A percentile compares a stretch with the other conserved stretches of the same genome.
Conservation (phyloP, 208 protist genomes). For the Balamuthia mandrillaris region DNA sequence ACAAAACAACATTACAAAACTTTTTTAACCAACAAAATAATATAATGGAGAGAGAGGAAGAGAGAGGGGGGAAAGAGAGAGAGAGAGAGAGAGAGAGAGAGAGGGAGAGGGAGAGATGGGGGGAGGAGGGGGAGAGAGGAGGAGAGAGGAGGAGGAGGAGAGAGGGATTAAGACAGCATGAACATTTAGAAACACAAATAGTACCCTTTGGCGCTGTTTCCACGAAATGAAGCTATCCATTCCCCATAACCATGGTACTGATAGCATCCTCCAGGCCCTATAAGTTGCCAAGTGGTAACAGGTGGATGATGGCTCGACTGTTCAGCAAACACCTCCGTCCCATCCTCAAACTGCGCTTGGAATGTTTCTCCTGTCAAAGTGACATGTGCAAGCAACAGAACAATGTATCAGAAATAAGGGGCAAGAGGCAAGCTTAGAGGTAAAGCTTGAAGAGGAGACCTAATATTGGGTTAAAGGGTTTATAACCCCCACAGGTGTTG, state of each 20-base stretch:
- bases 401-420: not conserved
- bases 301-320: conserved; percentile 57
- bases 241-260: conserved; percentile 37
- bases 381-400: not conserved
- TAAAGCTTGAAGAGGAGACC: not conserved
- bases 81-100: no score
- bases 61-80: no score
- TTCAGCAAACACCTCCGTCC: conserved; percentile 41
- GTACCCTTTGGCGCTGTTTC: conserved; percentile 48
- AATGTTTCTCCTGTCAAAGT: conserved; percentile 46
- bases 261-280: conserved; percentile 13
- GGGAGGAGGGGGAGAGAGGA: no score
- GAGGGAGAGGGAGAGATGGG: no score
- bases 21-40: no score
- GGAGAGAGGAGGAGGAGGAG: not conserved
- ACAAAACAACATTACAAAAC: no score
- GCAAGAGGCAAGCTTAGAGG: not conserved
- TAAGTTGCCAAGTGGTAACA: conserved; percentile 43
- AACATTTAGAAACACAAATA: not conserved
- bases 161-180: not conserved
- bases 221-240: conserved; percentile 38
- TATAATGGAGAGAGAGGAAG: no score
- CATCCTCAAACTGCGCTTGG: conserved; percentile 40
- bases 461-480: conserved; percentile 60
- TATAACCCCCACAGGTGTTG: conserved; percentile 17